phyloP scores from a whole-genome alignment of 2,329 filamentous ascomycete species.

The Didymella pinodella region DNA sequence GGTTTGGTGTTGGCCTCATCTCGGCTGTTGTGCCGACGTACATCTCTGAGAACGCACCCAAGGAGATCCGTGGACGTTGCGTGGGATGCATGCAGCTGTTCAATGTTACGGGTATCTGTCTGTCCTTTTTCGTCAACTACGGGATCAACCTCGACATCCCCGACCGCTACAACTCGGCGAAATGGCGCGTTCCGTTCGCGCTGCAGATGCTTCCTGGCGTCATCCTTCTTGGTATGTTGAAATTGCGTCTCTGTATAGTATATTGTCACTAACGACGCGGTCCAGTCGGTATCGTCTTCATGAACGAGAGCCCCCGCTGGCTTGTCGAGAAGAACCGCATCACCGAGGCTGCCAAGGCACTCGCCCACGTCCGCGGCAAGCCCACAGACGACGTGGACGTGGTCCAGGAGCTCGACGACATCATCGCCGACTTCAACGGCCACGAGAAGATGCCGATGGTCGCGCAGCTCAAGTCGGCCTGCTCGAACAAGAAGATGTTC shows the following conservation, averaged over 20 bases:
- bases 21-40: conserved; percentile 55
- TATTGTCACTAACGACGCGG: background rate
- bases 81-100: conserved; percentile 52
- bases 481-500: conserved; percentile 50
- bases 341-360: conserved; percentile 54
- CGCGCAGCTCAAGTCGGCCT: conserved; percentile 51
- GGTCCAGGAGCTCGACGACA: conserved; percentile 54
- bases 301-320: conserved; percentile 63
- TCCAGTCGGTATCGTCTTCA: conserved; percentile 56
- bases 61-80: conserved; percentile 51
- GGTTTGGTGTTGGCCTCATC: conserved; percentile 55
- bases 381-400: conserved; percentile 48
- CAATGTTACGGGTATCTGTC: conserved; percentile 57
- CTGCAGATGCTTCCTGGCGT: conserved; percentile 62
- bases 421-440: conserved; percentile 53
- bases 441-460: conserved; percentile 53
- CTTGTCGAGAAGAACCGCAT: conserved; percentile 61
- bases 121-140: conserved; percentile 63
- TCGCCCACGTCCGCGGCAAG: conserved; percentile 51
- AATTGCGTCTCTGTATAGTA: too few species aligned
- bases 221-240: conserved; percentile 51
- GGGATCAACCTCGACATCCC: conserved; percentile 57
- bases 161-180: conserved; percentile 52
- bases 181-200: conserved; percentile 63
- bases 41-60: conserved; percentile 57